phyloP scores from a whole-genome alignment of 2,329 filamentous ascomycete species.

The Diaporthe capsici region DNA sequence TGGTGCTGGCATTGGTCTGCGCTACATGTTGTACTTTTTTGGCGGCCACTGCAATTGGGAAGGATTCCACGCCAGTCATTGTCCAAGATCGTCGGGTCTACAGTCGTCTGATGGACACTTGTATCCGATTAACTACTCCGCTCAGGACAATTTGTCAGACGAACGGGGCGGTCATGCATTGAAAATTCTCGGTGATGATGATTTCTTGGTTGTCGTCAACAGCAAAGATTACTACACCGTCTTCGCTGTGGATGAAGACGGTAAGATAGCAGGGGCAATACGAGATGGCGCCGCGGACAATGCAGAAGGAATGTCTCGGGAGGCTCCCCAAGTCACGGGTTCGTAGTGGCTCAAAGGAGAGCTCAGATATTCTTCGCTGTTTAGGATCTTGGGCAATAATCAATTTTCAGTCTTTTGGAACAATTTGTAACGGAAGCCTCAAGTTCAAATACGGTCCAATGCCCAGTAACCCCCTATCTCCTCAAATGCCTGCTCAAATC shows the following conservation, averaged over 20 bases:
- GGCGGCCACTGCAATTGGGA: background rate
- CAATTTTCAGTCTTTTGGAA: background rate
- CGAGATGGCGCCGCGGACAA: background rate
- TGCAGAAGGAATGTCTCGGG: background rate
- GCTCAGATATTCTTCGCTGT: background rate
- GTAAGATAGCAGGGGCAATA: background rate
- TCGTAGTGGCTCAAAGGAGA: background rate
- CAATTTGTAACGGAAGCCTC: background rate
- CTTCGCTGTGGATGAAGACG: conserved; percentile 25
- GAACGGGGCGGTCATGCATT: no score
- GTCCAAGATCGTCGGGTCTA: background rate
- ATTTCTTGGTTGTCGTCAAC: conserved; percentile 25
- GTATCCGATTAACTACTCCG: background rate
- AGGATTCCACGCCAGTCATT: background rate
- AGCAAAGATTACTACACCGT: background rate
- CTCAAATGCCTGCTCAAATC: conserved; percentile 13
- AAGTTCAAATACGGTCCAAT: background rate
- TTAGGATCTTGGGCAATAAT: background rate
- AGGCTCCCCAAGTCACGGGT: background rate
- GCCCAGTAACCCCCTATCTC: conserved; percentile 17
- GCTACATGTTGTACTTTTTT: background rate
- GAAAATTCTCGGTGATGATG: conserved; percentile 19
- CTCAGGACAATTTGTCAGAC: background rate
- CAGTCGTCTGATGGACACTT: background rate
- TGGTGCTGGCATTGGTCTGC: background rate